Percentiles rank a stretch among this genome's conserved stretches.
These are phyloP conservation scores for Yamadazyma epiphylla DNA, from an alignment of 1,139 yeast species.

Conservation along the genomic window DNA sequence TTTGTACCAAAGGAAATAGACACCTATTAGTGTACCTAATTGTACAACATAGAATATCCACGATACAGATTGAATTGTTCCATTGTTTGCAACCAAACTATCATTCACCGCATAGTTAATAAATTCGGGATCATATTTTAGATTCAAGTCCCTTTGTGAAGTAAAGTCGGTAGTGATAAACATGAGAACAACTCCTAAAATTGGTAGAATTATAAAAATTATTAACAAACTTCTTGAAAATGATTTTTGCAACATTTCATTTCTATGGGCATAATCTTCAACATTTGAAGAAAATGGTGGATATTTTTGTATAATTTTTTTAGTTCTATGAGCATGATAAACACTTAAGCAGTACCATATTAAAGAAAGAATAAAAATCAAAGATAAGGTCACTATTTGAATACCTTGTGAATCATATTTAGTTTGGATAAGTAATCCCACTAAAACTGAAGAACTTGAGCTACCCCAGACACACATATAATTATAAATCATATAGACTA, in stretches of 20 bases:
- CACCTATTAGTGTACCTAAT: conserved; percentile 16
- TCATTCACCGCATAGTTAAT: conserved; percentile 1
- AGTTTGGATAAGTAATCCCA: neutral
- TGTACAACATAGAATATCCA: conserved; percentile 15
- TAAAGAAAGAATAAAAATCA: conserved; percentile 2
- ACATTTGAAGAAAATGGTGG: conserved; percentile 23
- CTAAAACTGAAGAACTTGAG: conserved; percentile 1
- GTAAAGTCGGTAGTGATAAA: neutral
- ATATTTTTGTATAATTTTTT: conserved; percentile 24
- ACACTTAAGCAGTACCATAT: conserved; percentile 14
- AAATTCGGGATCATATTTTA: conserved; percentile 2
- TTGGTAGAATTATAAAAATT: conserved; percentile 25
- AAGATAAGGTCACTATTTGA: neutral
- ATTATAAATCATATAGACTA: conserved; percentile 1
- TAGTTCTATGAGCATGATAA: conserved; percentile 25
- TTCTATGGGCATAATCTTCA: conserved; percentile 17
- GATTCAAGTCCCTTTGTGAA: conserved; percentile 3
- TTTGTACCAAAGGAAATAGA: conserved; percentile 35
- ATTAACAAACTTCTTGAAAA: conserved; percentile 27
- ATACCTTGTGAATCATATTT: neutral
- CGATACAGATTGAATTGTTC: conserved; percentile 1
- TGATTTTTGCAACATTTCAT: conserved; percentile 19
- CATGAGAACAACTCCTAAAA: conserved; percentile 4
- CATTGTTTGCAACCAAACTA: conserved; percentile 1
- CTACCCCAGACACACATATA: neutral